Evolutionary conservation across 108 stramenopile genomes (phyloP).

Genomic region (Chaetoceros tenuissimus): DNA sequence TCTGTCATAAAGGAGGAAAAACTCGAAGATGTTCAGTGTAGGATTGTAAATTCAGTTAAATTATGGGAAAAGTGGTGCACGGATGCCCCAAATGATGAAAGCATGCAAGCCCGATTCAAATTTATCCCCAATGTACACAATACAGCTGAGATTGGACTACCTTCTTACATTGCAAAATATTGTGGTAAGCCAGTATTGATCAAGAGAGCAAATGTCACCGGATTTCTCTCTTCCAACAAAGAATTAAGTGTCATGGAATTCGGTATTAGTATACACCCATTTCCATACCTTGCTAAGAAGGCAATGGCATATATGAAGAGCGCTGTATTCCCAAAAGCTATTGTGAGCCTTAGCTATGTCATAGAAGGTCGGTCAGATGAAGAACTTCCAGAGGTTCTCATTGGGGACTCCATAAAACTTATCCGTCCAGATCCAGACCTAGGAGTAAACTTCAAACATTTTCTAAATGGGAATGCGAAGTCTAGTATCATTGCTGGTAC

Average conservation of each 20-base stretch:
- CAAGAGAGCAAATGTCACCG: constrained; percentile 69
- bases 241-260: constrained; percentile 70
- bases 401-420: constrained; percentile 50
- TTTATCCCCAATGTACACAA: constrained; percentile 55
- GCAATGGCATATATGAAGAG: constrained; percentile 72
- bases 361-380: constrained; percentile 75
- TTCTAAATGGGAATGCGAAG: constrained; percentile 39
- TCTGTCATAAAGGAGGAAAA: constrained; percentile 28
- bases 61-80: constrained; percentile 76
- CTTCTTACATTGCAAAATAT: constrained; percentile 71
- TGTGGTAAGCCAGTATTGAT: constrained; percentile 77
- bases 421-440: constrained; percentile 61
- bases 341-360: constrained; percentile 65
- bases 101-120: constrained; percentile 72
- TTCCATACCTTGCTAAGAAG: constrained; percentile 77
- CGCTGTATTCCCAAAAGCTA: constrained; percentile 52
- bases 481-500: too few species aligned
- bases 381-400: constrained; percentile 73
- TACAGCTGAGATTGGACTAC: constrained; percentile 64
- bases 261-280: constrained; percentile 73
- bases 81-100: constrained; percentile 55
- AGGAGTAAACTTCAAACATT: constrained; percentile 45
- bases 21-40: constrained; percentile 37
- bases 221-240: constrained; percentile 62
- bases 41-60: constrained; percentile 58